Conservation (phyloP, 2,329 filamentous ascomycete genomes). For the Drechslerella coelobrocha region DNA sequence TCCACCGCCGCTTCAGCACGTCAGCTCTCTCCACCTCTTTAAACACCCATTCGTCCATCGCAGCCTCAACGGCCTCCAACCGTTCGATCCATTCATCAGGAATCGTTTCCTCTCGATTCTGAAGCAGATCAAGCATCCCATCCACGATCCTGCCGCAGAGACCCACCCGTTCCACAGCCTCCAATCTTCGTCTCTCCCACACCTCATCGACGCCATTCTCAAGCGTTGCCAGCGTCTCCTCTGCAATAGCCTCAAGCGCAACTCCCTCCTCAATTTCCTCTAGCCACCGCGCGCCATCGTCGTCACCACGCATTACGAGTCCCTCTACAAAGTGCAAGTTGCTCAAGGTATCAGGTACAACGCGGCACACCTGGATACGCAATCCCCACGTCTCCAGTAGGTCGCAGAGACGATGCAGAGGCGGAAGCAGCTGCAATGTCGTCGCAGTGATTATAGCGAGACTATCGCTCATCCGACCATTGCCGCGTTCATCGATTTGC, state of each 20-base stretch:
- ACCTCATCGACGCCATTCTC: conserved; percentile 52
- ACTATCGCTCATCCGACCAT: conserved; percentile 78
- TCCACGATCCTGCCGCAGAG: conserved; percentile 77
- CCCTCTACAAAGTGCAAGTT: conserved; percentile 72
- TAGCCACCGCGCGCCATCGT: conserved; percentile 53
- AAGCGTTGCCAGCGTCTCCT: conserved; percentile 27
- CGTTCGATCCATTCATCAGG: conserved; percentile 87
- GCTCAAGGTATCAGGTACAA: conserved; percentile 72
- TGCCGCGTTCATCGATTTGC: conserved; percentile 63
- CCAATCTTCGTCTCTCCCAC: conserved; percentile 56
- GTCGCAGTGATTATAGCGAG: conserved; percentile 90
- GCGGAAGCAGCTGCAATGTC: conserved; percentile 84
- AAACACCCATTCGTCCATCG: conserved; percentile 81
- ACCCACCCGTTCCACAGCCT: conserved; percentile 68
- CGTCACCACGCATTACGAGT: conserved; percentile 61
- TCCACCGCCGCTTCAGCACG: conserved; percentile 51
- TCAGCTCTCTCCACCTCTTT: conserved; percentile 71
- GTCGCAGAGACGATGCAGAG: conserved; percentile 74
- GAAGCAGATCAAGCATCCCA: conserved; percentile 82
- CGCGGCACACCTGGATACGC: conserved; percentile 75
- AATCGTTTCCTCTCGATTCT: conserved; percentile 81
- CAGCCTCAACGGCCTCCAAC: conserved; percentile 78
- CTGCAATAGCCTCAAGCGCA: conserved; percentile 54
- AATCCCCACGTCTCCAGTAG: conserved; percentile 80
- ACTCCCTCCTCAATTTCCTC: conserved; percentile 55